Evolutionary conservation across 495 filamentous ascomycete species (phyloP).

Genomic region (Corynascus novoguineensis): DNA sequence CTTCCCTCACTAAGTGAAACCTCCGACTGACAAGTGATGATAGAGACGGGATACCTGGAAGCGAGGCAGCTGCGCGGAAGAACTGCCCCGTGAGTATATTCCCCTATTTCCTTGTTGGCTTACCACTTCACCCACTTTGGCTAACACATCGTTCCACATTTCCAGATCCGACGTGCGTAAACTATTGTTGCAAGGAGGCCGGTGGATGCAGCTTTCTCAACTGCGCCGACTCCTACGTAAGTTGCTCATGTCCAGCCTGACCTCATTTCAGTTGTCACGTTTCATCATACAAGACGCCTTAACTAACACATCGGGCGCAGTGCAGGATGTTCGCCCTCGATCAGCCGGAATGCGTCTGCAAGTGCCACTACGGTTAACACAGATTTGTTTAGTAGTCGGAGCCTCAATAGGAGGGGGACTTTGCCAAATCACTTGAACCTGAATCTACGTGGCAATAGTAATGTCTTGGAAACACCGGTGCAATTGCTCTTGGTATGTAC

Average conservation of each 20-base stretch:
- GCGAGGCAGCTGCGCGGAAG: background rate
- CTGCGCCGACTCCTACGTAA: background rate
- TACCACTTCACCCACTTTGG: background rate
- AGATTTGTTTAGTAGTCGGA: background rate
- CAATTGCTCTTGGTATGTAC: too few species aligned
- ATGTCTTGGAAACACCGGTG: too few species aligned
- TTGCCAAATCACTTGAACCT: too few species aligned
- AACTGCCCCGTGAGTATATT: background rate
- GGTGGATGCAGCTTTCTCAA: slow-evolving; percentile 4
- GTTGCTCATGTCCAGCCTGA: background rate
- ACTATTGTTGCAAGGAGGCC: background rate
- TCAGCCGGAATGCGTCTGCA: background rate
- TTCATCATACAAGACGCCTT: too few species aligned
- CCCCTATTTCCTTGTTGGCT: background rate
- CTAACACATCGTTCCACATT: background rate
- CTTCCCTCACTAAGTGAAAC: background rate
- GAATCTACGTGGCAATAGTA: too few species aligned
- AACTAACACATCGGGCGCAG: background rate
- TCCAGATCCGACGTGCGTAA: background rate
- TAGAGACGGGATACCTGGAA: background rate
- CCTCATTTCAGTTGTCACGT: too few species aligned
- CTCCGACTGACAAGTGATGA: background rate
- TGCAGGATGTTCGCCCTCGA: background rate
- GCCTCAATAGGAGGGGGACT: too few species aligned
- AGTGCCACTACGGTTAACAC: background rate